phyloP scores from a whole-genome alignment of 345 rosid genomes.

The Durio zibethinus region DNA sequence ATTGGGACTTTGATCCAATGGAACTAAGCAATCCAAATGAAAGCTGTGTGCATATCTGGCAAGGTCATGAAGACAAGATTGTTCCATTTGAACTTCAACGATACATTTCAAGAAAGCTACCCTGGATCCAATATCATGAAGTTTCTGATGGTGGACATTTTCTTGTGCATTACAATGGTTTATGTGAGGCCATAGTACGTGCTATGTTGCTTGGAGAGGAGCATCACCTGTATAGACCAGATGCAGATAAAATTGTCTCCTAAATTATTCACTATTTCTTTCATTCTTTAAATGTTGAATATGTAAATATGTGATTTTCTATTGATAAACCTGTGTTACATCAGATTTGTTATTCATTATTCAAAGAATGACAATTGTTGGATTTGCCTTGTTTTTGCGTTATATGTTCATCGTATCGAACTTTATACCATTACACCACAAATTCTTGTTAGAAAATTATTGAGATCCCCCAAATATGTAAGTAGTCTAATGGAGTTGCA shows the following conservation, averaged over 20 bases:
- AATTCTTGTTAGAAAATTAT: too few species aligned
- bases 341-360: conserved; percentile 15
- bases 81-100: conserved; percentile 78
- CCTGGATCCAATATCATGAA: conserved; percentile 87
- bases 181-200: conserved; percentile 63
- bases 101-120: conserved; percentile 49
- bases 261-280: conserved; percentile 17
- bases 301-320: conserved; percentile 22
- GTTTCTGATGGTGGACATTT: conserved; percentile 85
- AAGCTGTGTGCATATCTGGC: conserved; percentile 74
- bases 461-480: too few species aligned
- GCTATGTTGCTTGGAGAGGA: conserved; percentile 71
- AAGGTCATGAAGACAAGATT: conserved; percentile 81
- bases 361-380: background rate
- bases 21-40: conserved; percentile 47
- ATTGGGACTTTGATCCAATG: conserved; percentile 85
- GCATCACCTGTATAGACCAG: conserved; percentile 38
- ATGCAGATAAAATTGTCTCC: conserved; percentile 23
- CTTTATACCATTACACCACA: too few species aligned
- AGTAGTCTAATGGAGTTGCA: background rate
- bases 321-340: background rate
- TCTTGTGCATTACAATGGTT: conserved; percentile 67
- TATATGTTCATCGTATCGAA: background rate
- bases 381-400: background rate
- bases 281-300: conserved; percentile 22